These are phyloP conservation scores for Pisolithus marmoratus DNA, from an alignment of 768 basidiomycete genomes.

Conservation along the genomic window DNA sequence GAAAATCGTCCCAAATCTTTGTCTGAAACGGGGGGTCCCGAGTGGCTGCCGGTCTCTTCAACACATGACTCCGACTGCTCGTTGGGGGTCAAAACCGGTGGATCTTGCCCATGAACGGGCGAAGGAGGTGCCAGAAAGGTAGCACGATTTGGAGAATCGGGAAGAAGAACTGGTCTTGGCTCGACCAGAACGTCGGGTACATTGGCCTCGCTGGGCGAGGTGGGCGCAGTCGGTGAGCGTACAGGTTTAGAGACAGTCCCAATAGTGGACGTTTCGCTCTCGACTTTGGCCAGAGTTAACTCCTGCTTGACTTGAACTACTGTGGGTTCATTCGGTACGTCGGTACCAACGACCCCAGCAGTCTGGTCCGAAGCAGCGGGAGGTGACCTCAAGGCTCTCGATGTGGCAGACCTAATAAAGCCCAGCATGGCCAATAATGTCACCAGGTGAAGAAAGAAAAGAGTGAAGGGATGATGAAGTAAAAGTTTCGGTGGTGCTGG, in stretches of 20 bases:
- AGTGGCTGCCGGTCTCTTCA: constrained; percentile 25
- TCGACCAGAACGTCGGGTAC: constrained; percentile 3
- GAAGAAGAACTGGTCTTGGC: constrained; percentile 3
- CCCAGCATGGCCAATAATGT: not conserved
- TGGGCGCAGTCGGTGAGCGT: constrained; percentile 23
- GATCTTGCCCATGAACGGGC: not conserved
- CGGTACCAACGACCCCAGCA: not conserved
- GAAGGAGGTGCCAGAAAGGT: constrained; percentile 18
- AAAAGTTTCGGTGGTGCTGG: not conserved
- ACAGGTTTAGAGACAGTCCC: constrained; percentile 11
- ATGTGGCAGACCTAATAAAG: not conserved
- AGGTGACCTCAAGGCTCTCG: not conserved
- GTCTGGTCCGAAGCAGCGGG: not conserved
- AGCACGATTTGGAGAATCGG: constrained; percentile 14
- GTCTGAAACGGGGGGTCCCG: not conserved
- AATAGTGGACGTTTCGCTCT: not conserved
- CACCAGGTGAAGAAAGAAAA: not conserved
- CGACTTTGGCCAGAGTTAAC: not conserved
- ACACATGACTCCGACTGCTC: constrained; percentile 13
- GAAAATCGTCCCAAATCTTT: constrained; percentile 41
- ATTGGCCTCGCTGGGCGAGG: not conserved
- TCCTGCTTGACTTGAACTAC: not conserved
- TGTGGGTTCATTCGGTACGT: not conserved
- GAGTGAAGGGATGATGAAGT: not conserved
- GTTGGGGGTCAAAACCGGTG: constrained; percentile 6